Evolutionary conservation across 1,284 basidiomycete genomes (phyloP), one percentile per base, ranked within the genome.

Genomic region (Tremellales sp.): DNA sequence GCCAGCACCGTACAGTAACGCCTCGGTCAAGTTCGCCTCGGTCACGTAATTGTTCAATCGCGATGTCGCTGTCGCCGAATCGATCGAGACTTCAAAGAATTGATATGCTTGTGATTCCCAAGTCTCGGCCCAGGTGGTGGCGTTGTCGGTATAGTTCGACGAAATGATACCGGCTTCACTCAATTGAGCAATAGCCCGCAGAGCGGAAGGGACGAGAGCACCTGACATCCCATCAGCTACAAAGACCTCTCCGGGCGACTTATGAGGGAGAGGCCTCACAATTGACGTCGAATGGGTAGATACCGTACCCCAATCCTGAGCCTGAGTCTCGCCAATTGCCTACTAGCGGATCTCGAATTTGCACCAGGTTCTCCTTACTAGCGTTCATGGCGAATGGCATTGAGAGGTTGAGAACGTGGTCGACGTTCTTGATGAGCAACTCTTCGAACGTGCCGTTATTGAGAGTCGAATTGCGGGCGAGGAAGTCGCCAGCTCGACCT

Each of bases 241-340:
- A 12, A 23, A 13, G 11, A 19, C 24, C n/a, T 27, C 15, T 4
- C 10, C 12, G 1, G n/a, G n/a, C 43, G 29, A 31, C 29, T n/a
- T n/a, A 31, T 31, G 29, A 31, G 29, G 8, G 15, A 31, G 15
- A 15, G 15, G 29, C 57, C 61, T 25, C 39, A 68, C 65, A 61
- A 47, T 77, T 78, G 23, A 80, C 76, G 56, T 80, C 80, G 54
- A 78, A 78, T 7, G 79, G 76, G 47, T 76, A 77, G 29, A 65
- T 65, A 3, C 79, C 79, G 56, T 73, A 78, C 7, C 79, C 79
- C 1, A 78, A 62, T 0, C 79, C 79, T 40, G 75, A 58, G 49
- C 76, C 75, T 23, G 76, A 78, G 58, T 81, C 80, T 39, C 80
- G 64, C 79, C 80, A 81, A 56, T 80, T 76, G 0, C 80, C 79